Conservation (phyloP, 192 early-diverging fungal species). For the Coemansia sp. region DNA sequence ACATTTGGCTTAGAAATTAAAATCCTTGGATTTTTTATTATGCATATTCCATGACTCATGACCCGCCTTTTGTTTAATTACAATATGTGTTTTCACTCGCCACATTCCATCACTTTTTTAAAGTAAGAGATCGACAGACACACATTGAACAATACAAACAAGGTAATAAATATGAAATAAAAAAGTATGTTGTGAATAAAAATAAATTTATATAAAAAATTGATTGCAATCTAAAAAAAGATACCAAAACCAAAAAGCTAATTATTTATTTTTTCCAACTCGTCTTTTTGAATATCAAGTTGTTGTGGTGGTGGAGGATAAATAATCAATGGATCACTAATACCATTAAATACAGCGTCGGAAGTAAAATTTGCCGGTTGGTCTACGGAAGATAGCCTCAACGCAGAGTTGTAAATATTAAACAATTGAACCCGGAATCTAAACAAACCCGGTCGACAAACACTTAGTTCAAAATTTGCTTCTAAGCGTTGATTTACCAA, state of each 20-base stretch:
- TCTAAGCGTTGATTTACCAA: slow-evolving; percentile 23
- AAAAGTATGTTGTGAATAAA: neutral
- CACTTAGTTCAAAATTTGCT: slow-evolving; percentile 15
- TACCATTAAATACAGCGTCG: slow-evolving; percentile 23
- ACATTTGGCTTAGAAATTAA: neutral
- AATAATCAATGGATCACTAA: slow-evolving; percentile 21
- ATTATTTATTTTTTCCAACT: neutral
- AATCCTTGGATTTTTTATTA: too few relatives aligned
- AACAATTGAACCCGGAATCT: slow-evolving; percentile 31
- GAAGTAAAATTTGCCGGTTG: slow-evolving; percentile 9
- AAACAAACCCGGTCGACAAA: slow-evolving; percentile 21
- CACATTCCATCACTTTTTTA: neutral
- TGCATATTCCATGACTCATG: neutral
- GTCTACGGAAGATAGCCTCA: slow-evolving; percentile 9
- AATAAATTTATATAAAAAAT: neutral
- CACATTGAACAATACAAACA: neutral
- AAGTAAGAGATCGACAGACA: neutral
- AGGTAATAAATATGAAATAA: slow-evolving; percentile 1
- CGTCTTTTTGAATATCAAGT: neutral
- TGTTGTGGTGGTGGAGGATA: neutral
- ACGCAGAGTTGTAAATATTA: slow-evolving; percentile 16
- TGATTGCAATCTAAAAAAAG: neutral
- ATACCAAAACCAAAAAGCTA: neutral
- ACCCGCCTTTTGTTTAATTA: neutral
- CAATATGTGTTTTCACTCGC: neutral